Conservation (phyloP, 2,329 filamentous ascomycete species). For the Leptographium flavum region DNA sequence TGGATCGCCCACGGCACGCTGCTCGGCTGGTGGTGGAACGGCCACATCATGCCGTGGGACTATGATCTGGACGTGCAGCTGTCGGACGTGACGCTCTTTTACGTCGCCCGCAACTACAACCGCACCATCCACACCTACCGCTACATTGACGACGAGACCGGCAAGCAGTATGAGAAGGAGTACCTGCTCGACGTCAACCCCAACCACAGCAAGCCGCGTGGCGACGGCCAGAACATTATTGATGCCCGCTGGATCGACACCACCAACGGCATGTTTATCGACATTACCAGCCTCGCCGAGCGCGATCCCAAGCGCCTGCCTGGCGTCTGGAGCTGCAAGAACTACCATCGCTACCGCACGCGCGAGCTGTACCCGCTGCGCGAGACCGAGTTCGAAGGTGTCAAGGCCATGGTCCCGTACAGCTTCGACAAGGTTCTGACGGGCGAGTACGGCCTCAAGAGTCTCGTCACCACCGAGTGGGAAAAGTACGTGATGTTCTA, state of each 20-base stretch:
- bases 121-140: conserved; percentile 48
- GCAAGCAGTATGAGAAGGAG: conserved; percentile 24
- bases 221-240: conserved; percentile 64
- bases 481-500: conserved; percentile 35
- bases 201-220: conserved; percentile 44
- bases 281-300: conserved; percentile 66
- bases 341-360: conserved; percentile 56
- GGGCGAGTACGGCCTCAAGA: conserved; percentile 51
- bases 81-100: conserved; percentile 47
- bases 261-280: conserved; percentile 63
- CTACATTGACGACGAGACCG: conserved; percentile 26
- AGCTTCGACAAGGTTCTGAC: conserved; percentile 50
- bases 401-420: conserved; percentile 54
- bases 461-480: conserved; percentile 45
- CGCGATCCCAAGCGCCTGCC: conserved; percentile 43
- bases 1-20: conserved; percentile 80
- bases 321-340: conserved; percentile 66
- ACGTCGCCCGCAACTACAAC: conserved; percentile 54
- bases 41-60: conserved; percentile 66
- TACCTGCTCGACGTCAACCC: conserved; percentile 72
- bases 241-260: conserved; percentile 75
- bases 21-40: conserved; percentile 84
- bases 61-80: conserved; percentile 76
- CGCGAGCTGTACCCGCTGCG: conserved; percentile 66
- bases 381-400: conserved; percentile 60